Conservation (phyloP, 805 yeast genomes). For the Ogataea kodamae region DNA sequence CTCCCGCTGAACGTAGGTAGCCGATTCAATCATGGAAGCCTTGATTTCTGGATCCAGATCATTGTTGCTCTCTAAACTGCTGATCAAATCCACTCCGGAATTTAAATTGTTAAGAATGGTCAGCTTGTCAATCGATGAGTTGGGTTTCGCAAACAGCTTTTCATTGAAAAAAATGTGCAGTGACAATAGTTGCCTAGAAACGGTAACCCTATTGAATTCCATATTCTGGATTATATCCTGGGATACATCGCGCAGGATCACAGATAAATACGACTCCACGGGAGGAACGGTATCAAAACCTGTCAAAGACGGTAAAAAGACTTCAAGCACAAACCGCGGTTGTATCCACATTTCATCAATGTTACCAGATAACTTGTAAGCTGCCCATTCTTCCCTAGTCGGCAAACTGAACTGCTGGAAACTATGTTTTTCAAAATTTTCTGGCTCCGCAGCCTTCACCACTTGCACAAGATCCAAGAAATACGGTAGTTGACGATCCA, state of each 20-base stretch:
- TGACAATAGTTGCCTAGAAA: constrained; percentile 75
- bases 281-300: constrained; percentile 67
- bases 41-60: constrained; percentile 28
- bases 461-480: constrained; percentile 36
- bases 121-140: constrained; percentile 73
- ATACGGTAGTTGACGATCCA: constrained; percentile 39
- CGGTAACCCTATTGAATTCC: constrained; percentile 87
- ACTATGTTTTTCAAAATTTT: constrained; percentile 23
- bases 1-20: constrained; percentile 38
- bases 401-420: constrained; percentile 31
- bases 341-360: constrained; percentile 66
- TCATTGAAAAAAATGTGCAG: constrained; percentile 69
- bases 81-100: constrained; percentile 37
- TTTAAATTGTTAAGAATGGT: constrained; percentile 36
- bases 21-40: constrained; percentile 28
- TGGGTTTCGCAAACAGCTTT: constrained; percentile 65
- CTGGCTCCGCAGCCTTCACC: constrained; percentile 15
- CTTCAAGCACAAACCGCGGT: constrained; percentile 59
- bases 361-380: constrained; percentile 38
- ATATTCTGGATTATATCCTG: constrained; percentile 72
- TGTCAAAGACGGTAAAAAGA: constrained; percentile 49
- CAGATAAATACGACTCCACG: constrained; percentile 46
- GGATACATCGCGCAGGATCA: constrained; percentile 70
- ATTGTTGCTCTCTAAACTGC: constrained; percentile 26
- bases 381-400: constrained; percentile 33